These are phyloP conservation scores for Fusarium pseudocircinatum DNA, from an alignment of 2,329 filamentous ascomycete species.

Conservation along the genomic window DNA sequence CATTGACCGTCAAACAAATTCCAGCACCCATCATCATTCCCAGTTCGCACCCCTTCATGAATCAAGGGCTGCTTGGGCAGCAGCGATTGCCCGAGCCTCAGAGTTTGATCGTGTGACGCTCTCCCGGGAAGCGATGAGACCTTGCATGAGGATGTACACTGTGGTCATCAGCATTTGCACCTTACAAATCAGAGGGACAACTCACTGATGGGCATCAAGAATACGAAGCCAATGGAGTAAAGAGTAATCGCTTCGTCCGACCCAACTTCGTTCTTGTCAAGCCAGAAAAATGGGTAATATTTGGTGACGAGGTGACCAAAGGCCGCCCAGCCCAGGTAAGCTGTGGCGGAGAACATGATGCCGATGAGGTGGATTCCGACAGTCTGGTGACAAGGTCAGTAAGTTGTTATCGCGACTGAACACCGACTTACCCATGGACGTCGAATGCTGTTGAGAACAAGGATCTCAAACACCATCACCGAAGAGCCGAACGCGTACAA, in stretches of 20 bases:
- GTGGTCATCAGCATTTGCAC: slow-evolving; percentile 10
- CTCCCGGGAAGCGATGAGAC: slow-evolving; percentile 61
- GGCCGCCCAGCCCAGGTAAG: slow-evolving; percentile 62
- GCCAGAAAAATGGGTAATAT: slow-evolving; percentile 61
- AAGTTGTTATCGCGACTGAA: not conserved
- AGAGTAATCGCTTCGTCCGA: slow-evolving; percentile 56
- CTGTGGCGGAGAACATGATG: slow-evolving; percentile 51
- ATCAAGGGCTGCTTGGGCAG: slow-evolving; percentile 39
- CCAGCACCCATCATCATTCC: not conserved
- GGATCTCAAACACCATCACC: slow-evolving; percentile 57
- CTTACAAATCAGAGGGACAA: not conserved
- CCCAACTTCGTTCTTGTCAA: slow-evolving; percentile 57
- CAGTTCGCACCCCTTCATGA: slow-evolving; percentile 12
- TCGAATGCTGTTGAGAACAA: slow-evolving; percentile 64
- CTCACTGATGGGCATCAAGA: slow-evolving; percentile 58
- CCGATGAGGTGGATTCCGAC: slow-evolving; percentile 56
- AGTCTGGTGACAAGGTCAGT: slow-evolving; percentile 49
- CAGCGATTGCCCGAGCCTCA: slow-evolving; percentile 39
- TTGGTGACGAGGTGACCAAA: slow-evolving; percentile 59
- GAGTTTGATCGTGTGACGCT: slow-evolving; percentile 45
- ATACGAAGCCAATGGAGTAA: slow-evolving; percentile 57
- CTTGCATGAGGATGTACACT: slow-evolving; percentile 62
- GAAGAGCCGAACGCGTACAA: slow-evolving; percentile 56
- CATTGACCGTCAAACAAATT: not conserved
- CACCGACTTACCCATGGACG: slow-evolving; percentile 55